These are phyloP conservation scores for Amanita molliuscula DNA, from an alignment of 768 basidiomycete species.

Conservation along the genomic window DNA sequence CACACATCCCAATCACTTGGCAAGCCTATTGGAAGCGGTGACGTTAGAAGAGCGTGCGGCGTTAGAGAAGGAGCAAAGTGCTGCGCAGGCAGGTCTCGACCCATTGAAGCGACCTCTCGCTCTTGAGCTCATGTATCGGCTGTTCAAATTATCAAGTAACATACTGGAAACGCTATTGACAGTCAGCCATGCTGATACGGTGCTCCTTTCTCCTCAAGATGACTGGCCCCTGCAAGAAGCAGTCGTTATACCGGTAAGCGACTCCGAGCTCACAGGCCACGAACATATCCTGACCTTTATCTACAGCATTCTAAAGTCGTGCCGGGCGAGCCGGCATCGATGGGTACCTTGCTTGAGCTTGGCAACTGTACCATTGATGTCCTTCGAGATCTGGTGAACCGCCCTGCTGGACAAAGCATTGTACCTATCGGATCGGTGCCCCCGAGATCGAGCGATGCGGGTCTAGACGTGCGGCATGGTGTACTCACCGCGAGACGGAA, in stretches of 20 bases:
- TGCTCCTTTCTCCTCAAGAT: conserved; percentile 52
- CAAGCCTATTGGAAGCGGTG: conserved; percentile 70
- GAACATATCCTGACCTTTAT: not conserved
- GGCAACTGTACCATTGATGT: conserved; percentile 71
- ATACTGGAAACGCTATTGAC: conserved; percentile 61
- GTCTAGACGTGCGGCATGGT: conserved; percentile 48
- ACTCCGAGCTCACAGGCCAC: not conserved
- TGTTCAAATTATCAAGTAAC: conserved; percentile 63
- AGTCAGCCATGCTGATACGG: conserved; percentile 58
- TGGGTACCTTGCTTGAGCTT: conserved; percentile 83
- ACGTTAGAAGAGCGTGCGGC: conserved; percentile 62
- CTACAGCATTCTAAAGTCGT: conserved; percentile 78
- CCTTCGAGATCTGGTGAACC: conserved; percentile 53
- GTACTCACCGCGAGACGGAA: conserved; percentile 47
- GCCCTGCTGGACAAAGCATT: conserved; percentile 43
- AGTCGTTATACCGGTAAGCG: conserved; percentile 62
- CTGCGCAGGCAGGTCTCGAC: conserved; percentile 28
- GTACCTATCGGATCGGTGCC: conserved; percentile 22
- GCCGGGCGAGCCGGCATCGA: conserved; percentile 69
- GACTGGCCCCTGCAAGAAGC: conserved; percentile 67
- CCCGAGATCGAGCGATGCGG: conserved; percentile 17
- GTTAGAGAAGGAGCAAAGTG: conserved; percentile 56
- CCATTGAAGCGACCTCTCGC: conserved; percentile 62
- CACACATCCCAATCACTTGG: conserved; percentile 84
- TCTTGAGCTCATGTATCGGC: conserved; percentile 56